These are phyloP conservation scores for Leishmania major DNA, from an alignment of 208 protist genomes.

Conservation along the genomic window DNA sequence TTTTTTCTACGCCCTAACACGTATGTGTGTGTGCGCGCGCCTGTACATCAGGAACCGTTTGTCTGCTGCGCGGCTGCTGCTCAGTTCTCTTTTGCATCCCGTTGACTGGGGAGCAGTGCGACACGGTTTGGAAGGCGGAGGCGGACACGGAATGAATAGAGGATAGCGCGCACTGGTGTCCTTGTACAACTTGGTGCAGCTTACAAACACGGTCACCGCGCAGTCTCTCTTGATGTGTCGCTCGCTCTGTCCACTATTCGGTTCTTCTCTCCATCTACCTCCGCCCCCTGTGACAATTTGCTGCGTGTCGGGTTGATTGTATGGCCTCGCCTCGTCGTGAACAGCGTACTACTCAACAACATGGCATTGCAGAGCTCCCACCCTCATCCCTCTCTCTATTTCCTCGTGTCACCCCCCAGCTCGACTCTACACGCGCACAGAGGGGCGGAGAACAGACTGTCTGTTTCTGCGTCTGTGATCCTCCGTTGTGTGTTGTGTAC, in stretches of 20 bases:
- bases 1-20: background rate
- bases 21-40: background rate
- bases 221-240: background rate
- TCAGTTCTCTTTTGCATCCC: background rate
- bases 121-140: background rate
- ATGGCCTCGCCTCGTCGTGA: background rate
- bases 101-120: background rate
- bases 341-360: background rate
- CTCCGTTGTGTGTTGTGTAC: background rate
- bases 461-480: background rate
- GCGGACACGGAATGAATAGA: background rate
- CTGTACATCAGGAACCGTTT: background rate
- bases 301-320: background rate
- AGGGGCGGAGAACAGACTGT: background rate
- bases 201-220: background rate
- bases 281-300: background rate
- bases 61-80: background rate
- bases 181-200: background rate
- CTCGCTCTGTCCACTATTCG: background rate
- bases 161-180: background rate
- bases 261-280: background rate
- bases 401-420: background rate
- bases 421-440: background rate
- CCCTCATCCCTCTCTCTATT: background rate
- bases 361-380: background rate